Percentiles rank a stretch among this genome's conserved stretches.
phyloP scores from a whole-genome alignment of 768 basidiomycete species.

The Macrolepiota albuminosa region DNA sequence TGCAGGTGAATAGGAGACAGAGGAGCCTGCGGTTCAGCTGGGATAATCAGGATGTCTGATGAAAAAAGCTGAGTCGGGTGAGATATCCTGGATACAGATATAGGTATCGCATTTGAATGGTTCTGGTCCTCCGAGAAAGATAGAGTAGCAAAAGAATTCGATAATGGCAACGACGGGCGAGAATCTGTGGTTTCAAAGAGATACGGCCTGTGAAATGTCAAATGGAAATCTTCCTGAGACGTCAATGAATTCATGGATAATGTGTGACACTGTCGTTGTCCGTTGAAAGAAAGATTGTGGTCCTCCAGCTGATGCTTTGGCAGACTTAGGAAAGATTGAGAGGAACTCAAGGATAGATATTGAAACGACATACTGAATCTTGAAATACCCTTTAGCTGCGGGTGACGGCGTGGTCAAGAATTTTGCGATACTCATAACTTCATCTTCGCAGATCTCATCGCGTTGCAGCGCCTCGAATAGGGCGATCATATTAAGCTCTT shows the following conservation, averaged over 20 bases:
- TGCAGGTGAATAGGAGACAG: neutral
- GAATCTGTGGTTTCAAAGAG: neutral
- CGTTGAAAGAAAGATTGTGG: no score
- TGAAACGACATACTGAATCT: neutral
- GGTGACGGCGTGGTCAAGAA: neutral
- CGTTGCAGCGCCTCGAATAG: neutral
- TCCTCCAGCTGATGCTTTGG: neutral
- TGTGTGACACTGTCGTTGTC: neutral
- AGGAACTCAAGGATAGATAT: neutral
- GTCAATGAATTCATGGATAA: no score
- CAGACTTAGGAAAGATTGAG: neutral
- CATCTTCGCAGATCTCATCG: neutral
- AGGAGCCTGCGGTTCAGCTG: neutral
- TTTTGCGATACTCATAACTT: neutral
- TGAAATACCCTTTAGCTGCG: neutral
- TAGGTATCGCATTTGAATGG: neutral
- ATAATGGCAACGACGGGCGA: neutral
- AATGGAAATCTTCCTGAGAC: neutral
- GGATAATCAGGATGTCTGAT: neutral
- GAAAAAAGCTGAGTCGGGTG: neutral
- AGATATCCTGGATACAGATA: neutral
- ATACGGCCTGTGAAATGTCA: no score
- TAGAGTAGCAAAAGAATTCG: neutral
- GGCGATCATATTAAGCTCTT: conserved; percentile 1
- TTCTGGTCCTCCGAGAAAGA: neutral